A percentile compares a stretch with the other conserved stretches of the same genome.
These are phyloP conservation scores for Didymella arachidicola DNA, from an alignment of 2,329 filamentous ascomycete species.

Conservation along the genomic window DNA sequence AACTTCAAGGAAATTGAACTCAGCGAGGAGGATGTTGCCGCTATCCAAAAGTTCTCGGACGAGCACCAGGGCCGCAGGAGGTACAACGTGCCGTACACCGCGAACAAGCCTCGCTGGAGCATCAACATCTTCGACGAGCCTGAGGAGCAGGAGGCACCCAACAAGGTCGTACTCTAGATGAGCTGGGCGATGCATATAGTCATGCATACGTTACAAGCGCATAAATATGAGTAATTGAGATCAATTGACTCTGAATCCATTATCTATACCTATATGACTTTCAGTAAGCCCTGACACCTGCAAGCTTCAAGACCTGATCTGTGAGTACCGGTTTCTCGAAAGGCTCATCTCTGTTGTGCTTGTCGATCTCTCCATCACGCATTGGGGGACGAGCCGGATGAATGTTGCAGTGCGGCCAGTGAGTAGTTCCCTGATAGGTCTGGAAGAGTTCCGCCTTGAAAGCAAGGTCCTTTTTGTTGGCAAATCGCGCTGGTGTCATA, in stretches of 20 bases:
- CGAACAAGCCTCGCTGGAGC: slow-evolving; percentile 51
- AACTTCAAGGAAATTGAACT: slow-evolving; percentile 44
- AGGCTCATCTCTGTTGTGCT: background rate
- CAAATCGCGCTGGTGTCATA: background rate
- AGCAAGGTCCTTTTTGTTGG: background rate
- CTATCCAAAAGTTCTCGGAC: slow-evolving; percentile 61
- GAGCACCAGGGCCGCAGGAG: slow-evolving; percentile 37
- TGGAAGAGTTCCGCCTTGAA: background rate
- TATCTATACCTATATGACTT: background rate
- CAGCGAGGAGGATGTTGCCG: slow-evolving; percentile 32
- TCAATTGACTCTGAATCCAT: background rate
- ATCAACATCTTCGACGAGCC: slow-evolving; percentile 40
- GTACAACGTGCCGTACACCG: slow-evolving; percentile 50
- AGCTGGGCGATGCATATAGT: no score
- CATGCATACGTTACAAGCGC: background rate
- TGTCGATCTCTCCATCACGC: background rate
- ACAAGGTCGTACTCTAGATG: slow-evolving; percentile 28
- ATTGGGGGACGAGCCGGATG: background rate
- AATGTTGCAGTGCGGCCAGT: background rate
- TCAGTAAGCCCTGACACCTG: background rate
- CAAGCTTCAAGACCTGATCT: background rate
- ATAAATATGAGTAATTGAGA: background rate
- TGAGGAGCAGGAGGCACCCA: slow-evolving; percentile 42
- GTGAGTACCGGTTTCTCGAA: background rate
- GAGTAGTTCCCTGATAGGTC: background rate